These are phyloP conservation scores for Podospora tetraspora DNA, from an alignment of 495 filamentous ascomycete species.

Conservation along the genomic window DNA sequence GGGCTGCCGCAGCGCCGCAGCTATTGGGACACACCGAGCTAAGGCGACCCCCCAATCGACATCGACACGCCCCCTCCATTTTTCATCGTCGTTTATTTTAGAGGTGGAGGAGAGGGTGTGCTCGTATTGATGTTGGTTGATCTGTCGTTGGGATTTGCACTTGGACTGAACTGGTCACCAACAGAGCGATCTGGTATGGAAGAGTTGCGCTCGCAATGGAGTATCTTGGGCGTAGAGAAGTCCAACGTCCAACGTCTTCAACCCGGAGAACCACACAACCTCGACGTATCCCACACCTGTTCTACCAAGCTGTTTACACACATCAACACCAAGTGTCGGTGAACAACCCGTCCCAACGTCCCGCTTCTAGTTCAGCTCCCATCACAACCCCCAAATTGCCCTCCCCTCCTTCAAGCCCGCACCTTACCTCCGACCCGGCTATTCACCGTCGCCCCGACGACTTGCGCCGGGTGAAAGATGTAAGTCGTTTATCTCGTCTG, in stretches of 20 bases:
- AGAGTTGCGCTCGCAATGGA: too few relatives aligned
- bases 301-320: too few relatives aligned
- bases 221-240: too few relatives aligned
- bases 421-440: neutral
- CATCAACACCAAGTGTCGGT: neutral
- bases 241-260: too few relatives aligned
- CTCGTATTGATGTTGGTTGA: constrained; percentile 4
- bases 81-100: neutral
- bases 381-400: neutral
- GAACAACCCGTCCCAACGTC: neutral
- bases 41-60: neutral
- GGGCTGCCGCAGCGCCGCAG: neutral
- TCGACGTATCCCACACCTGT: too few relatives aligned
- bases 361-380: neutral
- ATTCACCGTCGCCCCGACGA: neutral
- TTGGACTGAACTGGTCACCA: too few relatives aligned
- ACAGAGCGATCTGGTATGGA: too few relatives aligned
- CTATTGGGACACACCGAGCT: neutral
- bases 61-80: neutral
- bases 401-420: neutral
- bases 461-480: neutral
- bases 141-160: neutral
- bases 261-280: neutral
- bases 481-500: too few relatives aligned
- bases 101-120: constrained; percentile 2